phyloP scores from a whole-genome alignment of 2,329 filamentous ascomycete genomes.

The Aspergillus vadensis region DNA sequence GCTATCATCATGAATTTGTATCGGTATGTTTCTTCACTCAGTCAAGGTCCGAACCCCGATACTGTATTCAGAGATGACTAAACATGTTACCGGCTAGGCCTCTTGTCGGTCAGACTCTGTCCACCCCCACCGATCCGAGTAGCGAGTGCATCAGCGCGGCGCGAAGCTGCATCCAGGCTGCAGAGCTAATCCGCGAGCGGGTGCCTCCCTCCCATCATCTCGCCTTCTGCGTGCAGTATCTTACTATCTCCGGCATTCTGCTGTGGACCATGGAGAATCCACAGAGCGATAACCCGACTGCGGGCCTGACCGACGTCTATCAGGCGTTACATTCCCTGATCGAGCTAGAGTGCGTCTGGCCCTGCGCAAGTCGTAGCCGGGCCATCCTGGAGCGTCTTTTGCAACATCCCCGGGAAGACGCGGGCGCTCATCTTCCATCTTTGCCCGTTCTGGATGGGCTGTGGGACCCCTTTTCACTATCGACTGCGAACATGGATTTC shows the following conservation, averaged over 20 bases:
- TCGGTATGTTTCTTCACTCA: not conserved
- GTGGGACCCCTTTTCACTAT: too few relatives aligned
- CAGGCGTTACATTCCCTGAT: not conserved
- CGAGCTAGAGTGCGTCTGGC: slow-evolving; percentile 2
- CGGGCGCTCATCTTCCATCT: not conserved
- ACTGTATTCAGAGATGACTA: too few relatives aligned
- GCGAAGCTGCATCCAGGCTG: slow-evolving; percentile 3
- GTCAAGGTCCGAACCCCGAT: too few relatives aligned
- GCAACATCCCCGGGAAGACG: not conserved
- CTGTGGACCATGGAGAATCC: not conserved
- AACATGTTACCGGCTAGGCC: too few relatives aligned
- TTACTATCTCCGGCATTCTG: slow-evolving; percentile 1
- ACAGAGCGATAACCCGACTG: not conserved
- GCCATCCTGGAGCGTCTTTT: not conserved
- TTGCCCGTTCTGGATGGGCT: not conserved
- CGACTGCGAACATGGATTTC: too few relatives aligned
- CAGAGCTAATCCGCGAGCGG: slow-evolving; percentile 5
- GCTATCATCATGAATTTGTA: not conserved
- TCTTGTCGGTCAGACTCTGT: too few relatives aligned
- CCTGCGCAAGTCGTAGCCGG: not conserved
- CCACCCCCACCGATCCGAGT: not conserved
- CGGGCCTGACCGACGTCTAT: not conserved
- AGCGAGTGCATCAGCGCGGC: slow-evolving; percentile 3
- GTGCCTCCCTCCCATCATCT: slow-evolving; percentile 2
- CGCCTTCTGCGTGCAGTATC: slow-evolving; percentile 7